Evolutionary conservation across 2,329 filamentous ascomycete species (phyloP), one percentile per base, ranked within the genome.

Genomic region (Thielaviopsis ethacetica): DNA sequence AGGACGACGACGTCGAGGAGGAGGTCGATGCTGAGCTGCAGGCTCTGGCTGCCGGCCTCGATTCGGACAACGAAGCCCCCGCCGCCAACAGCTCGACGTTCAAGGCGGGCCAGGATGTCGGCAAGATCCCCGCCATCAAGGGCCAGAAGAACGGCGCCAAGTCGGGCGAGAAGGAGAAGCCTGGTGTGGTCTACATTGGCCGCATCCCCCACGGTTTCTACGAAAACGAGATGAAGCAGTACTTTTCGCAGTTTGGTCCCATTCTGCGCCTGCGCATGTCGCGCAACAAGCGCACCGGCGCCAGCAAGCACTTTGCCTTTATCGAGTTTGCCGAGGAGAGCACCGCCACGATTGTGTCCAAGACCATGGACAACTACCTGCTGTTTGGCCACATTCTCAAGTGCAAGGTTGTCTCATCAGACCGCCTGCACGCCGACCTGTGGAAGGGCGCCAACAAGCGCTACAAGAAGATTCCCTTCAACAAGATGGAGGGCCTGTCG

Each of bases 331-430:
- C 77, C 38, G 84, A 89, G 60, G 87, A 90, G 54, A 73, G 72
- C 63, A 80, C 79, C n/a, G 91, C 93, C 47, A 85, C 88, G 66
- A 90, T 97, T 65, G 91, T 95, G 30, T 85, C 88, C 55, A 88
- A 90, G 73, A 95, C 93, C 22, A 98, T 98, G 93, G 83, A 96
- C 76, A 94, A 91, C 73, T 98, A 98, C 72, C 82, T 97, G 47
- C 79, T 98, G 68, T 97, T 95, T 70, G 88, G 89, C 5, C 91
- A 96, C 70, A 86, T 97, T 62, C 77, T 98, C 65, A 91, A 94
- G 72, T 91, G 91, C 72, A 87, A 88, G 68, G 75, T 83, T 24
- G 80, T 96, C 3, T 82, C 88, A 3, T 75, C 82, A 60, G 88
- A 87, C 62, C 83, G 91, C 68, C 75, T 95, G 51, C 88, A 94